Conservation (phyloP, 1,284 basidiomycete species). For the Leucoagaricus sp. region DNA sequence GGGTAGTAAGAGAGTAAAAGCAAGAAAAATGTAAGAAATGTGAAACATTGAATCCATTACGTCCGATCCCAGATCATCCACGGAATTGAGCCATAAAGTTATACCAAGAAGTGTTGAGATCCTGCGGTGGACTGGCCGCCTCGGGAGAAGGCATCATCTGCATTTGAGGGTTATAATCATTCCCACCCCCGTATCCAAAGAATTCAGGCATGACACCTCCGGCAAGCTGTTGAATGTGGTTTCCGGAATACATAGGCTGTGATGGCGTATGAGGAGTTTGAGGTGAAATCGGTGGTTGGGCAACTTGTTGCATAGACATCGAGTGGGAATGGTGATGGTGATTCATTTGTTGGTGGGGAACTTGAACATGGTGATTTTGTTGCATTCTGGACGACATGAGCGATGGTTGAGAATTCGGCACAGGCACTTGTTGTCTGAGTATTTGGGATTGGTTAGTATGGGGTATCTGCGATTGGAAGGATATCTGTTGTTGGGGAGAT, state of each 20-base stretch:
- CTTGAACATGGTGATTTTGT: constrained; percentile 16
- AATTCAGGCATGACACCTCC: constrained; percentile 11
- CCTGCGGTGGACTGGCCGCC: constrained; percentile 30
- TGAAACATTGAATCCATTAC: not conserved
- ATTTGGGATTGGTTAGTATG: not conserved
- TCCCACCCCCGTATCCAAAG: constrained; percentile 13
- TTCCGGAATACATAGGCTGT: constrained; percentile 24
- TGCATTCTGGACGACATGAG: constrained; percentile 18
- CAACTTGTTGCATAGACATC: constrained; percentile 14
- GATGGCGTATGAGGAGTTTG: constrained; percentile 10
- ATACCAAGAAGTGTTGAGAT: constrained; percentile 50
- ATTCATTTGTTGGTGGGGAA: constrained; percentile 13
- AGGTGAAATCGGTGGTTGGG: constrained; percentile 7
- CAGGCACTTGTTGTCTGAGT: constrained; percentile 4
- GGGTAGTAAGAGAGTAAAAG: constrained; percentile 22
- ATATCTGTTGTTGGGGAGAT: constrained; percentile 7
- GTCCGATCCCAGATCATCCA: constrained; percentile 12
- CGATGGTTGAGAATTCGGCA: not conserved
- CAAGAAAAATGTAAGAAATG: not conserved
- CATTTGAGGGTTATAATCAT: constrained; percentile 13
- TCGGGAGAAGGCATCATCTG: constrained; percentile 29
- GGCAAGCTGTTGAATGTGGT: constrained; percentile 14
- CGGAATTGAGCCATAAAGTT: constrained; percentile 47
- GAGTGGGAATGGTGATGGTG: constrained; percentile 12
- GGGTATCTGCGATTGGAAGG: constrained; percentile 11